Evolutionary conservation across 129 eudicot genomes (phyloP), one percentile per base, ranked within the genome.

Genomic region (Tagetes erecta): DNA sequence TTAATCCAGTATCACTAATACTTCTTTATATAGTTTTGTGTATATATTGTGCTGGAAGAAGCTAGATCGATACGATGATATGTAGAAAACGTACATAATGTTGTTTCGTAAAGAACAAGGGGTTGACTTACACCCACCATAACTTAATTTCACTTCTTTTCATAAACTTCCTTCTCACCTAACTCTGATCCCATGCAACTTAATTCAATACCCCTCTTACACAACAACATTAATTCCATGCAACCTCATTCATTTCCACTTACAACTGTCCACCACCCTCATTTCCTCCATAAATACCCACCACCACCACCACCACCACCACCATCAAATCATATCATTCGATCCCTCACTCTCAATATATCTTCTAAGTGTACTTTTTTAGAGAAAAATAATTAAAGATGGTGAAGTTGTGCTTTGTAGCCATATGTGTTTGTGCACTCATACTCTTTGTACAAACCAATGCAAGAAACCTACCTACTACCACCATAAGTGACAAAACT

Each of bases 101-200:
- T n/a, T 57, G 8, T 72, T 63, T 75, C 79, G 79, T 65, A 64
- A 64, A 50, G 64, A 75, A 65, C 20, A 65, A 52, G 14, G 11
- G 65, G 82, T 78, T 78, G 82, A 78, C 82, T 71, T 60, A 69
- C 13, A 38, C 47, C 63, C 62, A 66, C 51, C 67, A 68, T 83
- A 68, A 83, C 76, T 74, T 13, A 6, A 44, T 44, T 60, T 83
- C 83, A 5, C 79, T 66, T 60, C 75, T 75, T 83, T 83, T 66
- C 20, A 75, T 50, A 76, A 68, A 56, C 52, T 14, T 74, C 5
- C 5, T 34, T 20, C 10, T 38, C 81, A 78, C 77, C 87, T 65
- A 83, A 76, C 87, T 83, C 87, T 83, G 87, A 47, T 12, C 1
- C 67, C 82, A 78, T 78, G 82, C 82, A 78, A 78, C 30, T 47